Base-by-base conservation (phyloP, 108 stramenopile species). In the Skeletonema grethae region DNA sequence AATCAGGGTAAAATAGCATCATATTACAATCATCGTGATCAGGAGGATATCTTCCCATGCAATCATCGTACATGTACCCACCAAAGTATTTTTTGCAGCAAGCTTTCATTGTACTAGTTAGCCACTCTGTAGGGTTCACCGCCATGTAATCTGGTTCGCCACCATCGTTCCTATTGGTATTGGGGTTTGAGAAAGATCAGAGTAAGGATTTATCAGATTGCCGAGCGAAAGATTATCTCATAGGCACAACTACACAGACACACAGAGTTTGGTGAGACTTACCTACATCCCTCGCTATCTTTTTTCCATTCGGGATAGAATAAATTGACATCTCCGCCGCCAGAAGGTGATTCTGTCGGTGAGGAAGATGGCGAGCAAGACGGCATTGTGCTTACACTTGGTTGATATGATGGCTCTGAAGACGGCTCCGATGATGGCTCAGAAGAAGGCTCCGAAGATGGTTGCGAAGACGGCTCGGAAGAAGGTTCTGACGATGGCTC, bases 31-130 rank as follows among this genome's bases (percentile, higher is more conserved):
- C 32, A 5, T 34, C 57, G 3, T 12, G 15, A n/a, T 45, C 43
- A 0, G 43, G 43, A 45, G 43, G 57, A 34, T 32, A 29, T 29
- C 16, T 59, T 29, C 57, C 57, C 15, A 59, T 59, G 57, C 57
- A 59, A 34, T 34, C 18, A 2, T 59, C 57, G 13, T 59, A 59
- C n/a, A 16, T n/a, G 3, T 34, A 59, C 4, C 18, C 25, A 28
- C 25, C 25, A 28, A 28, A 28, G 25, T 1, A 28, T 28, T 28
- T 28, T 1, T 28, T 28, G 12, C 57, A 59, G 32, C 57, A 59
- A 12, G 28, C 13, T 28, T 58, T 4, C 30, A 25, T 13, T 12
- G 57, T 59, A 11, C 30, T 32, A 0, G 28, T 4, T 29, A 59
- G 18, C 28, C 32, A 59, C 3, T 34, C 28, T 34, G 2, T 13